Conservation (phyloP, 352 stramenopile genomes). For the Phytophthora foliorum region DNA sequence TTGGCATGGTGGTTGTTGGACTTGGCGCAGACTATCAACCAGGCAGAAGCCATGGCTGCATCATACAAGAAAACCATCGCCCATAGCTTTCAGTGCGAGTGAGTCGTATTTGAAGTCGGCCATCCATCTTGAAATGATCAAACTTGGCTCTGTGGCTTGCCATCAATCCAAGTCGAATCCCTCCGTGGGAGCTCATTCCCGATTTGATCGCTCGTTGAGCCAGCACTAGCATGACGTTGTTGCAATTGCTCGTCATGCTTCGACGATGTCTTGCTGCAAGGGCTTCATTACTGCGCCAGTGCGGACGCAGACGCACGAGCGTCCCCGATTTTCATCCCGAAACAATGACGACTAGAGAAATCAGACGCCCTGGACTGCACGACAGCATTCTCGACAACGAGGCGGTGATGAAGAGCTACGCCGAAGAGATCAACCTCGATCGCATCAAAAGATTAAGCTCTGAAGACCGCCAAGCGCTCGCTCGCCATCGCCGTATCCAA, state of each 20-base stretch:
- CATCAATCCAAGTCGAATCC: slow-evolving; percentile 13
- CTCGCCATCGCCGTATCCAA: slow-evolving; percentile 2
- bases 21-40: too few relatives aligned
- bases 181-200: neutral
- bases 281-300: slow-evolving; percentile 17
- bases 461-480: slow-evolving; percentile 37
- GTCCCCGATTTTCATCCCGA: slow-evolving; percentile 15
- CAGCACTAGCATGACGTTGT: slow-evolving; percentile 7
- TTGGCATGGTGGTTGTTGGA: too few relatives aligned
- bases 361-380: slow-evolving; percentile 2
- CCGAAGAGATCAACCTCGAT: slow-evolving; percentile 37
- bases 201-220: neutral
- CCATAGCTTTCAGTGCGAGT: too few relatives aligned
- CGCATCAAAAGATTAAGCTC: slow-evolving; percentile 38
- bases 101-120: neutral
- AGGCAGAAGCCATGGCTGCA: too few relatives aligned
- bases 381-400: slow-evolving; percentile 42
- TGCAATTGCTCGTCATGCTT: slow-evolving; percentile 21
- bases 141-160: neutral
- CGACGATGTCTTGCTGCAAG: slow-evolving; percentile 7
- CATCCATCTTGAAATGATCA: neutral
- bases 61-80: too few relatives aligned
- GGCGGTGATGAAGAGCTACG: slow-evolving; percentile 43
- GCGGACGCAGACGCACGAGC: slow-evolving; percentile 9
- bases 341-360: neutral